phyloP scores from a whole-genome alignment of 495 filamentous ascomycete species.

The Podospora fimiseda region DNA sequence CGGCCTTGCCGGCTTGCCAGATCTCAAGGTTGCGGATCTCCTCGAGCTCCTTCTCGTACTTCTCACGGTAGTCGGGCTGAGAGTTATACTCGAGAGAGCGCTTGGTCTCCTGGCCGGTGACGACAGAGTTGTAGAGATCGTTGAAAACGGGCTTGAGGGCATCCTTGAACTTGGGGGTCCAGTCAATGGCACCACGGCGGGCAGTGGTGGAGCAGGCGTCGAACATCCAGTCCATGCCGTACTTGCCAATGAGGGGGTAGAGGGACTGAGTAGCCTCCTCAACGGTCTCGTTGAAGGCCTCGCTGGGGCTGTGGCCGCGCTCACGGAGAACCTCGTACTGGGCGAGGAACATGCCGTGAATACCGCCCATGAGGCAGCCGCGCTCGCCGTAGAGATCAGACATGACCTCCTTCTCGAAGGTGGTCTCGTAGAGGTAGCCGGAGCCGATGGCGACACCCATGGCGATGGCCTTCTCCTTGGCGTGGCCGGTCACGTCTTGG shows the following conservation, averaged over 20 bases:
- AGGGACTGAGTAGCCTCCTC: conserved; percentile 98
- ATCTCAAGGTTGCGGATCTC: conserved; percentile 96
- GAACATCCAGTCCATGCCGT: conserved; percentile 99
- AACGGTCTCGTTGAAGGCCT: conserved; percentile 99
- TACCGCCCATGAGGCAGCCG: conserved; percentile 99
- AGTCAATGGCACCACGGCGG: conserved; percentile 97
- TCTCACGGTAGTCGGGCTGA: conserved; percentile 88
- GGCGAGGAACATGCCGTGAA: conserved; percentile 99
- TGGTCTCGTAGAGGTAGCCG: conserved; percentile 99
- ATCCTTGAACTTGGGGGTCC: conserved; percentile 90
- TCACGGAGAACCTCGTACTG: conserved; percentile 99
- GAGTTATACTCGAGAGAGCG: conserved; percentile 92
- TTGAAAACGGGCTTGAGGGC: conserved; percentile 98
- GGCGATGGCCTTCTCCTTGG: conserved; percentile 95
- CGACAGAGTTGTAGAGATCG: conserved; percentile 86
- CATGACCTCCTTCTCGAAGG: conserved; percentile 99
- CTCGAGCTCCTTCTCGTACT: conserved; percentile 92
- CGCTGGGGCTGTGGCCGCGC: conserved; percentile 90
- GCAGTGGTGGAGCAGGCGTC: conserved; percentile 98
- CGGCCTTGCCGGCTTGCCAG: conserved; percentile 97
- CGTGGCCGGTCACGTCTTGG: conserved; percentile 97
- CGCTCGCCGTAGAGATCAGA: conserved; percentile 99
- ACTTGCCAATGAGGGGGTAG: conserved; percentile 90
- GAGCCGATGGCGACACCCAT: conserved; percentile 93
- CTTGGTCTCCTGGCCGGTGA: conserved; percentile 84